These are phyloP conservation scores for Kwoniella newhampshirensis DNA, from an alignment of 768 basidiomycete genomes.

Conservation along the genomic window DNA sequence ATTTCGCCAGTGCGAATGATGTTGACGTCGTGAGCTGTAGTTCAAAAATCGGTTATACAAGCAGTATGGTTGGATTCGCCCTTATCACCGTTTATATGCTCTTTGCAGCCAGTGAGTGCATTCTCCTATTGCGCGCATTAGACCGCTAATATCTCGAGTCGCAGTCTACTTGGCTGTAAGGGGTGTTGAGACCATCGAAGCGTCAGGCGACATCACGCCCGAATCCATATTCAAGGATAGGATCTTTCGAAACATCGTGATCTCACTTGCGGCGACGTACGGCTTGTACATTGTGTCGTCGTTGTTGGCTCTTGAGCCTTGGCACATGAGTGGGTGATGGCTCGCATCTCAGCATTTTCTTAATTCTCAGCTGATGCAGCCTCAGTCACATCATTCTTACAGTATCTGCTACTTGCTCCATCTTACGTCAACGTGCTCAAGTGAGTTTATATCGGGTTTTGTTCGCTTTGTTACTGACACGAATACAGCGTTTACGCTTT, in stretches of 20 bases:
- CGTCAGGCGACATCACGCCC: conserved; percentile 57
- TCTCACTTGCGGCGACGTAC: conserved; percentile 81
- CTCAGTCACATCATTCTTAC: conserved; percentile 80
- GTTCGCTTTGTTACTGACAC: background rate
- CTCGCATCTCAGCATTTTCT: no score
- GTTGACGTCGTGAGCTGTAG: conserved; percentile 29
- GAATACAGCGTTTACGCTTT: conserved; percentile 63
- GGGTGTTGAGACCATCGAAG: conserved; percentile 65
- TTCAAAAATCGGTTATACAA: conserved; percentile 77
- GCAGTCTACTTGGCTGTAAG: conserved; percentile 82
- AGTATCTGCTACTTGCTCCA: conserved; percentile 67
- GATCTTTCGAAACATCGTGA: conserved; percentile 74
- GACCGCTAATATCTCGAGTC: background rate
- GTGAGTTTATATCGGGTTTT: conserved; percentile 59
- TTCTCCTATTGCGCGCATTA: background rate
- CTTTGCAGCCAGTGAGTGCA: conserved; percentile 50
- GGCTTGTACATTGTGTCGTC: conserved; percentile 84
- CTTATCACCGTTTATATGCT: conserved; percentile 97
- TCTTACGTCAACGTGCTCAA: conserved; percentile 92
- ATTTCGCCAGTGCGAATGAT: background rate
- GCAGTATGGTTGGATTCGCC: conserved; percentile 81
- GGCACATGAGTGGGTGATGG: conserved; percentile 71
- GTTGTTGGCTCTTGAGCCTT: conserved; percentile 82
- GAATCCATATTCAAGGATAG: conserved; percentile 68
- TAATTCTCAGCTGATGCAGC: background rate